Evolutionary conservation across 208 protist genomes (phyloP).

Genomic region (Trichomonas vaginalis): DNA sequence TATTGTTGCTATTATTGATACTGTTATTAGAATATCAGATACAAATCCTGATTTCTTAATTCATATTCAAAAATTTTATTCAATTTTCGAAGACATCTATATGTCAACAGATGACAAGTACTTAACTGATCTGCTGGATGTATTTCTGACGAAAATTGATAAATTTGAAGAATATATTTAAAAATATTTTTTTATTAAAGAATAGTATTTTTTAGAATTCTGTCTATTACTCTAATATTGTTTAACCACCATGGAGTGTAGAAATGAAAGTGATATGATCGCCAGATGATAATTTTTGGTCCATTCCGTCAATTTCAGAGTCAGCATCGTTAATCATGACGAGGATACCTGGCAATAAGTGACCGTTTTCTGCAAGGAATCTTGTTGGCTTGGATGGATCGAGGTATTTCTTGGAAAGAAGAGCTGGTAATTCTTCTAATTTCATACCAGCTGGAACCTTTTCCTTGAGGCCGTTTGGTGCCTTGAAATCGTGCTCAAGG

Average conservation of each 20-base stretch:
- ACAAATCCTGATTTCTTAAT: too few relatives aligned
- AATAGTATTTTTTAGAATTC: neutral
- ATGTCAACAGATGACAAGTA: too few relatives aligned
- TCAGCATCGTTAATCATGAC: slow-evolving; percentile 13
- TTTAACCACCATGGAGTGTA: slow-evolving; percentile 12
- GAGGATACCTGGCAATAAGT: neutral
- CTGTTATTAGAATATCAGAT: too few relatives aligned
- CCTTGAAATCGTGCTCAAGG: neutral
- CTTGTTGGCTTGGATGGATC: neutral
- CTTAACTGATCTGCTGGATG: too few relatives aligned
- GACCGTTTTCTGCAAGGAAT: neutral
- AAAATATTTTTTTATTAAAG: neutral
- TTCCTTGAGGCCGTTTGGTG: neutral
- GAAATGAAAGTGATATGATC: neutral
- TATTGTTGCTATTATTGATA: too few relatives aligned
- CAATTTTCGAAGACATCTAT: too few relatives aligned
- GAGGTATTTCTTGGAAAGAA: neutral
- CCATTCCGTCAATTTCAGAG: neutral
- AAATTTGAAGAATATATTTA: too few relatives aligned
- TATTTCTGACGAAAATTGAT: too few relatives aligned
- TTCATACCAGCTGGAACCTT: neutral
- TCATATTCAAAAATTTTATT: too few relatives aligned
- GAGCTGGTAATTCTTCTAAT: neutral
- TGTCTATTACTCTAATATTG: neutral
- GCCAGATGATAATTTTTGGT: neutral